Conservation (phyloP, 768 basidiomycete genomes). For the Boletus rubropictus region DNA sequence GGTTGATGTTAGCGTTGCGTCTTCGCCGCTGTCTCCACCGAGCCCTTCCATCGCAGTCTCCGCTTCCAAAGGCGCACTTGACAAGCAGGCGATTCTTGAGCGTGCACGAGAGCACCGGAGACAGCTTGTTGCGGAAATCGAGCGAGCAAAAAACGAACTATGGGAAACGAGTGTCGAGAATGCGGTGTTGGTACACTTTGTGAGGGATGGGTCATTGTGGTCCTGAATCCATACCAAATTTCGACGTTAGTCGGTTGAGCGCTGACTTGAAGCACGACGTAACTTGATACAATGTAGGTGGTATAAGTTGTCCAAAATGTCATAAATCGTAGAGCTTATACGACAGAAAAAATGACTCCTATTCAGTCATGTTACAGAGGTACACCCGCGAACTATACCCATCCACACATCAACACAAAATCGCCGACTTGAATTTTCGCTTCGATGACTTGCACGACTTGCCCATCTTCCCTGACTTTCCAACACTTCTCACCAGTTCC, state of each 20-base stretch:
- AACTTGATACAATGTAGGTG: background rate
- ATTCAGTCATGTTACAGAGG: slow-evolving; percentile 16
- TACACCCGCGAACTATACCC: slow-evolving; percentile 13
- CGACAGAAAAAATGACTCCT: background rate
- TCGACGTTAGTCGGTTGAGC: no score
- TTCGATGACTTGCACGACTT: slow-evolving; percentile 13
- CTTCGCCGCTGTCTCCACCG: background rate
- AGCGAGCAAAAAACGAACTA: slow-evolving; percentile 56
- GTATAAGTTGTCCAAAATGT: no score
- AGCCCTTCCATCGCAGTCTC: background rate
- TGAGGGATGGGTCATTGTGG: slow-evolving; percentile 26
- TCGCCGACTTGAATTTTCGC: slow-evolving; percentile 8
- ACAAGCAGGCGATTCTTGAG: slow-evolving; percentile 42
- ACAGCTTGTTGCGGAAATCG: slow-evolving; percentile 49
- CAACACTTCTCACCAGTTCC: slow-evolving; percentile 11
- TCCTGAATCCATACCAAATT: background rate
- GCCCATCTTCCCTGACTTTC: slow-evolving; percentile 4
- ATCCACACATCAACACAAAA: slow-evolving; percentile 10
- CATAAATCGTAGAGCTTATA: no score
- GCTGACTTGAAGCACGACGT: background rate
- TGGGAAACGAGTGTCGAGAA: slow-evolving; percentile 74
- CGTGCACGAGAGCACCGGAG: slow-evolving; percentile 50
- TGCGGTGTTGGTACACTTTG: slow-evolving; percentile 50
- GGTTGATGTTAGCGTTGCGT: background rate
- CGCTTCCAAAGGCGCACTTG: slow-evolving; percentile 7